Percentiles rank a stretch among this genome's conserved stretches.
These are phyloP conservation scores for Clonostachys rosea DNA, from an alignment of 2,329 filamentous ascomycete genomes.

Conservation along the genomic window DNA sequence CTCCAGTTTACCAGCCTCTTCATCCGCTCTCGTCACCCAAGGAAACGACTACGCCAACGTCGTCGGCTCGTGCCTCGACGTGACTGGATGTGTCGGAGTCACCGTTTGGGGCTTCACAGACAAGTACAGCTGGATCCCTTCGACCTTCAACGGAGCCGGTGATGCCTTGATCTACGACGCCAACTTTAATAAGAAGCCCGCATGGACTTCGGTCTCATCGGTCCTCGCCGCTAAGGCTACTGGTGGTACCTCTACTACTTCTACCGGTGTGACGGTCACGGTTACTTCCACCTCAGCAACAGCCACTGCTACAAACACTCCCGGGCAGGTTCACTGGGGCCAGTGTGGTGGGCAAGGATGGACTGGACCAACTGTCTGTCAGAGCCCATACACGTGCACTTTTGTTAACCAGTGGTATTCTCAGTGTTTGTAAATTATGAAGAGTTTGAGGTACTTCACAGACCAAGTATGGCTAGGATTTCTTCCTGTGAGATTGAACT, in stretches of 20 bases:
- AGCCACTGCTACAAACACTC: too few species aligned
- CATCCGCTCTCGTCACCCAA: slow-evolving; percentile 35
- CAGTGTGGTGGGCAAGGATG: neutral
- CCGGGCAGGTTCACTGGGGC: neutral
- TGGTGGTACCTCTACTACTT: neutral
- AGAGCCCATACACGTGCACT: neutral
- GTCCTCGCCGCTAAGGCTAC: slow-evolving; percentile 21
- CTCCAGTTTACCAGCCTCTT: slow-evolving; percentile 34
- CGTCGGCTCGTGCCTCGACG: slow-evolving; percentile 29
- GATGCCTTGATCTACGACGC: slow-evolving; percentile 31
- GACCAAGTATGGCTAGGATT: too few species aligned
- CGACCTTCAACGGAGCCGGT: slow-evolving; percentile 29
- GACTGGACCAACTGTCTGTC: neutral
- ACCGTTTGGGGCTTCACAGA: slow-evolving; percentile 38
- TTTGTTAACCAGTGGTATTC: neutral
- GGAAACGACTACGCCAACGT: slow-evolving; percentile 36
- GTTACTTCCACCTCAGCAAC: too few species aligned
- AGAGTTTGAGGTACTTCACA: neutral
- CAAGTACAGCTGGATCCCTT: slow-evolving; percentile 28
- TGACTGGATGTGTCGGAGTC: slow-evolving; percentile 32
- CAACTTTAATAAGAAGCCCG: slow-evolving; percentile 29
- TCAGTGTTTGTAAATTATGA: neutral
- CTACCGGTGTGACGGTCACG: too few species aligned
- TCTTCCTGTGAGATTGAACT: too few species aligned
- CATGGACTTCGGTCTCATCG: slow-evolving; percentile 29